Percentiles rank a stretch among this genome's conserved stretches.
phyloP scores from a whole-genome alignment of 495 filamentous ascomycete species.

The Eremomyces bilateralis region DNA sequence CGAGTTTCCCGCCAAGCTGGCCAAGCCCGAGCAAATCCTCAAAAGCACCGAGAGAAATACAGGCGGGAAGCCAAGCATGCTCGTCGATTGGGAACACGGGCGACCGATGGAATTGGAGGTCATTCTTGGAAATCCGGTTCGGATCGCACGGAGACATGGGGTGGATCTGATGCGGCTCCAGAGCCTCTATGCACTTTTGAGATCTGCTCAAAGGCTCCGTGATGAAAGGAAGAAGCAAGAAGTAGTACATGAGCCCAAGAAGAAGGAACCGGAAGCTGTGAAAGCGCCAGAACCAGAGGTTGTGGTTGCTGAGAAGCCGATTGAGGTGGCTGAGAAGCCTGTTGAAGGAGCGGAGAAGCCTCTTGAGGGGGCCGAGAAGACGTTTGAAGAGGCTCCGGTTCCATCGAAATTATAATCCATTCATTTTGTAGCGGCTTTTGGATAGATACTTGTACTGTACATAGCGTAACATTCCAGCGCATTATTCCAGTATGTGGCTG shows the following conservation, averaged over 20 bases:
- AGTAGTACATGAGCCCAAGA: too few species aligned
- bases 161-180: slow-evolving; percentile 31
- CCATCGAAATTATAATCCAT: too few species aligned
- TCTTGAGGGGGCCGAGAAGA: too few species aligned
- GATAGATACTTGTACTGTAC: too few species aligned
- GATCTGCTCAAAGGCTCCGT: slow-evolving; percentile 24
- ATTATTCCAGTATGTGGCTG: too few species aligned
- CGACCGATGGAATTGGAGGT: slow-evolving; percentile 37
- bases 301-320: too few species aligned
- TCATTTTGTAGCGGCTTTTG: too few species aligned
- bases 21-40: slow-evolving; percentile 31
- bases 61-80: slow-evolving; percentile 35
- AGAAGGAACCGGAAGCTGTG: too few species aligned
- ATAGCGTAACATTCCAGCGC: too few species aligned
- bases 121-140: slow-evolving; percentile 35
- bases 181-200: slow-evolving; percentile 25
- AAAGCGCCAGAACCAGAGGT: too few species aligned
- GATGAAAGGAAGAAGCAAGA: slow-evolving; percentile 14
- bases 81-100: slow-evolving; percentile 34
- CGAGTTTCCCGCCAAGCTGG: slow-evolving; percentile 22
- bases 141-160: slow-evolving; percentile 27
- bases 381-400: slow-evolving; percentile 2
- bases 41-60: slow-evolving; percentile 30
- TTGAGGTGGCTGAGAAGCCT: too few species aligned
- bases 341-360: too few species aligned